phyloP scores from a whole-genome alignment of 352 stramenopile species.

The Globisporangium emineosum region DNA sequence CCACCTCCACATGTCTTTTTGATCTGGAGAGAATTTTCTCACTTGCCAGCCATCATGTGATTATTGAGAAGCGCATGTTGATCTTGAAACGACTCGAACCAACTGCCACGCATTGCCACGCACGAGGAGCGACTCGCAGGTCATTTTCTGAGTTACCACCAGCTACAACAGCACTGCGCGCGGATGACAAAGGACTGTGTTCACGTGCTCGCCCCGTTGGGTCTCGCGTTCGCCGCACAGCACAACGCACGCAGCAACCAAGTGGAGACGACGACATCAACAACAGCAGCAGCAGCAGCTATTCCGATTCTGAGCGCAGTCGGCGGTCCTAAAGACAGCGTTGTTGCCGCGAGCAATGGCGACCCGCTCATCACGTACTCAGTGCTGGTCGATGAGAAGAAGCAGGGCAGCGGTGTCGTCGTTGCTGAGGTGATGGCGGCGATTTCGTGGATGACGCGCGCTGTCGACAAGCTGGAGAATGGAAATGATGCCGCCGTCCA shows the following conservation, averaged over 20 bases:
- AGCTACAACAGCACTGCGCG: neutral
- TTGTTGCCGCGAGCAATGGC: neutral
- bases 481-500: neutral
- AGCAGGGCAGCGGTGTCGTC: neutral
- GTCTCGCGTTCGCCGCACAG: neutral
- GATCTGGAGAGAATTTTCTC: too few relatives aligned
- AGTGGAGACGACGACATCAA: neutral
- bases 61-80: too few relatives aligned
- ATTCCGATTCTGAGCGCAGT: neutral
- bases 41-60: neutral
- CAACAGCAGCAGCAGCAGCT: neutral
- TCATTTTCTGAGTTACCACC: neutral
- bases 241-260: neutral
- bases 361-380: constrained; percentile 6
- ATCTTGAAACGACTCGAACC: neutral
- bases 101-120: neutral
- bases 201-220: neutral
- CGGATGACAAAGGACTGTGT: neutral
- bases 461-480: neutral
- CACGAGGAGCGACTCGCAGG: neutral
- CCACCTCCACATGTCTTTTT: too few relatives aligned
- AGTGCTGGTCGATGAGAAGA: neutral
- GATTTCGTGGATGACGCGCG: neutral
- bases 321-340: neutral
- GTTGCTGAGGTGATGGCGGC: neutral